Evolutionary conservation across 768 basidiomycete genomes (phyloP), one percentile per base, ranked within the genome.

Genomic region (Hemileccinum rubropunctum): DNA sequence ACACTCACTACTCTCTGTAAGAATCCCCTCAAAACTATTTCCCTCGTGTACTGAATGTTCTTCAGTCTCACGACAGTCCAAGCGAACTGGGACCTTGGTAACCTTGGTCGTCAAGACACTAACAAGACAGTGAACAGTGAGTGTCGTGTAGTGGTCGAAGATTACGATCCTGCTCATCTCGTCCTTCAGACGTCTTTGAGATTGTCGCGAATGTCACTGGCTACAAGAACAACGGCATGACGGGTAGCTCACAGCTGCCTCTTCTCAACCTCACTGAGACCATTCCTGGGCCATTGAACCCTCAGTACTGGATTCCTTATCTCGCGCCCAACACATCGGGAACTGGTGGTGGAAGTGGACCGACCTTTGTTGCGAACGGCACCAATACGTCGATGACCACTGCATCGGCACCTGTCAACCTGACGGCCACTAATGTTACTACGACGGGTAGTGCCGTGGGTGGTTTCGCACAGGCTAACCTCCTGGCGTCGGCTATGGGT

Each of bases 81-180:
- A 66, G 71, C 74, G 28, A 84, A 84, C 69, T 84, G 81, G 82
- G 63, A 66, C 11, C 77, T 84, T 32, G 74, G 73, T 38, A 78
- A 77, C 20, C 77, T 84, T 13, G 82, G 82, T 28, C 75, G 81
- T 36, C 67, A 68, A 35, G 80, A 82, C 58, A 76, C 77, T 20
- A 80, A 80, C 65, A 66, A 69, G 68, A 72, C 52, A 10, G 21
- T 56, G 27, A 42, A 43, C 26, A 60, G 56, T 55, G 34, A 45
- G 49, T 50, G n/a, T 17, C 12, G 9, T 38, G 11, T 10, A 20
- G 13, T 38, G 21, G 8, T 42, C 23, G 21, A 9, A 14, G 6
- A 33, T 28, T 14, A 13, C 5, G 15, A 38, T 10, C 4, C 14
- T 40, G n/a, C 11, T 47, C 8, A 53, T 23, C 13, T 39, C 4